These are phyloP conservation scores for Raphanus sativus DNA, from an alignment of 345 rosid species.

Conservation along the genomic window DNA sequence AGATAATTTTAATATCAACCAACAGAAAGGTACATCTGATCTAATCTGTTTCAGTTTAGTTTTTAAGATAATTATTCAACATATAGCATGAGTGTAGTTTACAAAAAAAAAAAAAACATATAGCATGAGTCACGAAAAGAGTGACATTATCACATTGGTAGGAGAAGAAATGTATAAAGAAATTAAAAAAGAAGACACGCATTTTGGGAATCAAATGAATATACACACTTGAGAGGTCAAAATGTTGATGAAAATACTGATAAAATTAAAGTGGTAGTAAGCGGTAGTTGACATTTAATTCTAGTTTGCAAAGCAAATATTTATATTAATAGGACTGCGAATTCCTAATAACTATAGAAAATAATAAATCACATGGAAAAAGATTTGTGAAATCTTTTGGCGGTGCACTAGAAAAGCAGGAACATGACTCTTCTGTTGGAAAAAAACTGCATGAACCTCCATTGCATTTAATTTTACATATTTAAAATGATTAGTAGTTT, in stretches of 20 bases:
- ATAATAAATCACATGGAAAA: conserved; percentile 35
- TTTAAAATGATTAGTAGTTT: neutral
- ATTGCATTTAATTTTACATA: conserved; percentile 13
- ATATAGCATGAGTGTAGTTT: no score
- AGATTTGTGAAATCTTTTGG: conserved; percentile 43
- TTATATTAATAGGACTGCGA: neutral
- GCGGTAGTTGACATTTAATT: conserved; percentile 36
- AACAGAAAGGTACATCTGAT: conserved; percentile 33
- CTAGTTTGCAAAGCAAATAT: conserved; percentile 23
- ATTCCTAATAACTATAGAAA: conserved; percentile 1
- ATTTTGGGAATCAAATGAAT: conserved; percentile 2
- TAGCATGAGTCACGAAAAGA: conserved; percentile 19
- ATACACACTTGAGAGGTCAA: conserved; percentile 22
- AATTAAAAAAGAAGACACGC: neutral
- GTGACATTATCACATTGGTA: conserved; percentile 11
- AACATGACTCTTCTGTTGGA: conserved; percentile 42
- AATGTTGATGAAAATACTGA: conserved; percentile 5
- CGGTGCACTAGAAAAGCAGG: conserved; percentile 41
- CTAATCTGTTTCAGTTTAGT: conserved; percentile 4
- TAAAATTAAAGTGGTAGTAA: conserved; percentile 10
- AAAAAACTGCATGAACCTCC: conserved; percentile 20
- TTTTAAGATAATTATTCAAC: neutral
- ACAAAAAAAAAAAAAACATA: no score
- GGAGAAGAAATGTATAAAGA: conserved; percentile 7
- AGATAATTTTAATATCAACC: neutral